Percentiles rank a stretch among this genome's conserved stretches.
These are phyloP conservation scores for Suhomyces prunicola DNA, from an alignment of 805 yeast species.

Conservation along the genomic window DNA sequence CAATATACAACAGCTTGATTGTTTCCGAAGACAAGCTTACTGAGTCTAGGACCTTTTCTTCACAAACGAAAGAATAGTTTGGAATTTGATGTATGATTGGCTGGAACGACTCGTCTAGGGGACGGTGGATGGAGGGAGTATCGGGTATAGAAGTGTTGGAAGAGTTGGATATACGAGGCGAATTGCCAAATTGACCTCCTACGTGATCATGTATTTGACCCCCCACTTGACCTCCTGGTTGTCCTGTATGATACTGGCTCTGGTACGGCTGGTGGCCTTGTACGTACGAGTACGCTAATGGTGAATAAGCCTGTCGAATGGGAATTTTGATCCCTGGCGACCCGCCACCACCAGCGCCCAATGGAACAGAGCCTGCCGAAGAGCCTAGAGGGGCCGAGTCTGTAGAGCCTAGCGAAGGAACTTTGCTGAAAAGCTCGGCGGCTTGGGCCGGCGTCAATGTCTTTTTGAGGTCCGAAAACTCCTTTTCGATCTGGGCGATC, in stretches of 20 bases:
- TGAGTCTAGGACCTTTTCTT: conserved; percentile 70
- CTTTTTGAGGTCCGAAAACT: conserved; percentile 65
- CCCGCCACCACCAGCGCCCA: conserved; percentile 1
- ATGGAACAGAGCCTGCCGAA: no score
- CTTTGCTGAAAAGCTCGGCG: conserved; percentile 25
- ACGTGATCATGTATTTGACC: background rate
- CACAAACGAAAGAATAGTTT: conserved; percentile 45
- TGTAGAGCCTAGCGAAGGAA: conserved; percentile 16
- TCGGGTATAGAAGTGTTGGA: conserved; percentile 26
- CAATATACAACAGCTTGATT: conserved; percentile 61
- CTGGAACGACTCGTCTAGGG: conserved; percentile 2
- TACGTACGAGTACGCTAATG: background rate
- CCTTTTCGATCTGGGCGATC: conserved; percentile 79
- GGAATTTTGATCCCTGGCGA: background rate
- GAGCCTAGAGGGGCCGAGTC: background rate
- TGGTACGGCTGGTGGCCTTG: background rate
- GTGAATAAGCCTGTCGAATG: background rate
- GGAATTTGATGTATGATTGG: conserved; percentile 15
- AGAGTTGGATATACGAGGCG: conserved; percentile 6
- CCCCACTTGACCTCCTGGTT: no score
- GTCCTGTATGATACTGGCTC: no score
- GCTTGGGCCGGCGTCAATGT: conserved; percentile 40
- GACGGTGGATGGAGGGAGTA: conserved; percentile 24
- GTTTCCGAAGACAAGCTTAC: conserved; percentile 58
- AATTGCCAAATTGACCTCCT: background rate